Evolutionary conservation across 495 filamentous ascomycete species (phyloP).

Genomic region (Hypoxylon intermedium): DNA sequence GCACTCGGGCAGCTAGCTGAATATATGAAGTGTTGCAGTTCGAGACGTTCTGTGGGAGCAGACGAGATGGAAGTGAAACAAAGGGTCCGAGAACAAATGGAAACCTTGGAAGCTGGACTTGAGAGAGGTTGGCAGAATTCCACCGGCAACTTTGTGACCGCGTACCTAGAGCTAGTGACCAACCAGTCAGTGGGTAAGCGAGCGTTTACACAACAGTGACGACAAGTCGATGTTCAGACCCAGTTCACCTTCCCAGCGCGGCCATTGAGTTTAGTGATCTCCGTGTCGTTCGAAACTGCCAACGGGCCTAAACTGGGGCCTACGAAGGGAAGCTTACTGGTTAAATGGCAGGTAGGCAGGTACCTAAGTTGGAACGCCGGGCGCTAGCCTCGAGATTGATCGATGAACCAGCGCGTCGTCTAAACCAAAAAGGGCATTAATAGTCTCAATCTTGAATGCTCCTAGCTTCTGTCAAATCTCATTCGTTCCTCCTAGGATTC

Average conservation of each 20-base stretch:
- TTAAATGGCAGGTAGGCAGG: slow-evolving; percentile 1
- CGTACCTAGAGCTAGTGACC: too few relatives aligned
- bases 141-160: neutral
- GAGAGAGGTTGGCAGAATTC: slow-evolving; percentile 19
- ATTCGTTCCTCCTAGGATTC: slow-evolving; percentile 16
- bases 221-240: slow-evolving; percentile 17
- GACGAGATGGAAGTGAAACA: slow-evolving; percentile 26
- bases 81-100: slow-evolving; percentile 14
- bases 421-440: slow-evolving; percentile 21
- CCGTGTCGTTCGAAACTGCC: slow-evolving; percentile 28
- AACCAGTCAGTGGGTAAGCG: slow-evolving; percentile 5
- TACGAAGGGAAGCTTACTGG: neutral
- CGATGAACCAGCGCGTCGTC: slow-evolving; percentile 14
- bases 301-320: slow-evolving; percentile 18
- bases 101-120: slow-evolving; percentile 3
- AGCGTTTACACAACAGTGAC: slow-evolving; percentile 20
- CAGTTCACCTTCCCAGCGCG: slow-evolving; percentile 25
- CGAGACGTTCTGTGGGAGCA: slow-evolving; percentile 17
- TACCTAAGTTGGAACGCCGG: slow-evolving; percentile 10
- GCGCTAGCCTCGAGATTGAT: slow-evolving; percentile 6
- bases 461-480: slow-evolving; percentile 12
- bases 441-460: slow-evolving; percentile 6
- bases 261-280: slow-evolving; percentile 18
- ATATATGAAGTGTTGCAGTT: slow-evolving; percentile 14
- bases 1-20: slow-evolving; percentile 4